Evolutionary conservation across 164 flowering plant genomes (phyloP).

Genomic region (Chimonanthus salicifolius): DNA sequence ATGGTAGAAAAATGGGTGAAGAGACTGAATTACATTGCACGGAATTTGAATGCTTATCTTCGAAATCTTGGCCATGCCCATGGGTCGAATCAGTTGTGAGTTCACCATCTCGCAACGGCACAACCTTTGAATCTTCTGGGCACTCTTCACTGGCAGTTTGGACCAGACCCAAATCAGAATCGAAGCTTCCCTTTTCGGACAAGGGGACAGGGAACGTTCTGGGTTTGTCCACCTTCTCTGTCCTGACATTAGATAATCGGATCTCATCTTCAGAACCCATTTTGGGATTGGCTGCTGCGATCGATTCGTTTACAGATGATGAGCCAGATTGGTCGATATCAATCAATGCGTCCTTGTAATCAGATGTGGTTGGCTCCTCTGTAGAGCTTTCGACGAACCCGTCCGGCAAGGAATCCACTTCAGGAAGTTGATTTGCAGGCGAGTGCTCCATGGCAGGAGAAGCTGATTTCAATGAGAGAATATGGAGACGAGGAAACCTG

Average conservation of each 20-base stretch:
- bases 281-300: not conserved
- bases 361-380: slow-evolving; percentile 28
- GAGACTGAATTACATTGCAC: slow-evolving; percentile 24
- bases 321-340: slow-evolving; percentile 6
- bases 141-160: slow-evolving; percentile 12
- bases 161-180: slow-evolving; percentile 10
- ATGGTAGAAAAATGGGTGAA: not conserved
- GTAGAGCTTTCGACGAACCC: slow-evolving; percentile 69
- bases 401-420: slow-evolving; percentile 70
- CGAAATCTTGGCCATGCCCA: slow-evolving; percentile 11
- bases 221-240: slow-evolving; percentile 28
- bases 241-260: slow-evolving; percentile 8
- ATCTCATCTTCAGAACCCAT: slow-evolving; percentile 9
- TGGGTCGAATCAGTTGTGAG: slow-evolving; percentile 4
- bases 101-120: not conserved
- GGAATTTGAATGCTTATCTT: slow-evolving; percentile 19
- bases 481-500: not conserved
- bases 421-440: slow-evolving; percentile 59
- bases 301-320: not conserved
- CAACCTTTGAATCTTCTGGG: not conserved
- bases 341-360: slow-evolving; percentile 27
- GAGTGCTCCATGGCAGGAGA: slow-evolving; percentile 39
- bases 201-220: slow-evolving; percentile 46
- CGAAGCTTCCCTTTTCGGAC: slow-evolving; percentile 30
- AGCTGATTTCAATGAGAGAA: not conserved